A percentile compares a stretch with the other conserved stretches of the same genome.
phyloP scores from a whole-genome alignment of 1,284 basidiomycete species.

The Naganishia cerealis region DNA sequence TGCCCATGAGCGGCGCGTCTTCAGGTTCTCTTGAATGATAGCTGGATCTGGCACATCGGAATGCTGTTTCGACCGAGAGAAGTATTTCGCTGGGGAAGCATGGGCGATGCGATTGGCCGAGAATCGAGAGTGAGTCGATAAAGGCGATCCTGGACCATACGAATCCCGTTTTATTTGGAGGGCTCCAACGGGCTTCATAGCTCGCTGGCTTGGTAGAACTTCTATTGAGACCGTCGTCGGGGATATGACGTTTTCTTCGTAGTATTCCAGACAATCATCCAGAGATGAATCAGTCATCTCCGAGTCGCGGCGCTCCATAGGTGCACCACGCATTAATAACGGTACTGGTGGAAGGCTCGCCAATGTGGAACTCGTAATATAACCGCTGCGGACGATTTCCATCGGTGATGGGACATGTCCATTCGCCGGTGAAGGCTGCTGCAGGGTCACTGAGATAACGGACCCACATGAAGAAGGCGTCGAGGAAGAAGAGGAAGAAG shows the following conservation, averaged over 20 bases:
- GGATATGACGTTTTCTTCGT: constrained; percentile 16
- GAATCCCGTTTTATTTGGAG: constrained; percentile 28
- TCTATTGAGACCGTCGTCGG: neutral
- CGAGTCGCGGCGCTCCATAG: constrained; percentile 17
- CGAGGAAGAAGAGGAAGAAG: constrained; percentile 7
- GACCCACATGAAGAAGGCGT: constrained; percentile 19
- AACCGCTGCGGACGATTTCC: constrained; percentile 20
- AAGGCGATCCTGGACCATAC: constrained; percentile 28
- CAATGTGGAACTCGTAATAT: constrained; percentile 13
- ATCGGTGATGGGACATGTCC: neutral
- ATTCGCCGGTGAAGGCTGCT: constrained; percentile 15
- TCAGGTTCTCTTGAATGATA: neutral
- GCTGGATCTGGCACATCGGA: constrained; percentile 17
- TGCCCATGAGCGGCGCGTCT: constrained; percentile 7
- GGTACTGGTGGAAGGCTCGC: constrained; percentile 25
- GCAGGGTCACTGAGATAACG: constrained; percentile 14
- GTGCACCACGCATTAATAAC: constrained; percentile 2
- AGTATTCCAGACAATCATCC: constrained; percentile 21
- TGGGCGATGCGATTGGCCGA: neutral
- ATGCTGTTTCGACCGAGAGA: constrained; percentile 7
- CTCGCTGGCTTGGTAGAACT: neutral
- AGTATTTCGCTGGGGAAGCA: constrained; percentile 6
- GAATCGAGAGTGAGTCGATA: constrained; percentile 22
- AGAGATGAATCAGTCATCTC: constrained; percentile 25
- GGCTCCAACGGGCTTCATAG: neutral